phyloP scores from a whole-genome alignment of 768 basidiomycete species.

The Kwoniella heveanensis region DNA sequence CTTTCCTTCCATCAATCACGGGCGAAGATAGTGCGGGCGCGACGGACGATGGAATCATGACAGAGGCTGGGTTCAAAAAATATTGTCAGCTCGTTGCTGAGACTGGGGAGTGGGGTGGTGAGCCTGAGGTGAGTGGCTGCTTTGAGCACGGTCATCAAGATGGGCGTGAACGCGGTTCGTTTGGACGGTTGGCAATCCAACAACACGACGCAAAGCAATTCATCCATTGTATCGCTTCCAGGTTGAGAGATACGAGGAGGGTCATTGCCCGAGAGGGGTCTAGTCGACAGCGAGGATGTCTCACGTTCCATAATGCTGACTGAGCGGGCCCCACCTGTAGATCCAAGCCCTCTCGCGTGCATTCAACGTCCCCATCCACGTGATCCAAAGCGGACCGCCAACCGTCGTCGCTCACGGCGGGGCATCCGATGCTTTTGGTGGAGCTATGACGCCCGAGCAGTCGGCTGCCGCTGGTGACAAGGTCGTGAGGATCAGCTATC shows the following conservation, averaged over 20 bases:
- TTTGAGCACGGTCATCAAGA: too few species aligned
- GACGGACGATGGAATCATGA: slow-evolving; percentile 72
- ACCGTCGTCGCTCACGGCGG: slow-evolving; percentile 82
- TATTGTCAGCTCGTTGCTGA: slow-evolving; percentile 79
- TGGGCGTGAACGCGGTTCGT: too few species aligned
- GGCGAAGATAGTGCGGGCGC: slow-evolving; percentile 70
- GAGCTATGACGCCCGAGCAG: slow-evolving; percentile 52
- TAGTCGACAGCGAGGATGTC: too few species aligned
- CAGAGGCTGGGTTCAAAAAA: slow-evolving; percentile 61
- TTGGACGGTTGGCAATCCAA: too few species aligned
- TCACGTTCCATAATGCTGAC: too few species aligned
- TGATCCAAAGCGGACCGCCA: slow-evolving; percentile 80
- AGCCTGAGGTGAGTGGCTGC: slow-evolving; percentile 71
- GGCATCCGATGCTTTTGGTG: slow-evolving; percentile 45
- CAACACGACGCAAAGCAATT: too few species aligned
- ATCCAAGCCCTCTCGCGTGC: slow-evolving; percentile 82
- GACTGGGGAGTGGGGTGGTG: slow-evolving; percentile 94
- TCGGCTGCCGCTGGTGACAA: slow-evolving; percentile 53
- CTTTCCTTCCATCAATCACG: slow-evolving; percentile 75
- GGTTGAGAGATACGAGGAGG: too few species aligned
- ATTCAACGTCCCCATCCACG: slow-evolving; percentile 82
- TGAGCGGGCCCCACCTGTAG: too few species aligned
- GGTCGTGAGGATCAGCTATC: slow-evolving; percentile 80
- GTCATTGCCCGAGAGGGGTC: too few species aligned
- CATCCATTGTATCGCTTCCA: too few species aligned